Base-by-base conservation (phyloP, 495 filamentous ascomycete genomes). In the Aspergillus nanangensis region DNA sequence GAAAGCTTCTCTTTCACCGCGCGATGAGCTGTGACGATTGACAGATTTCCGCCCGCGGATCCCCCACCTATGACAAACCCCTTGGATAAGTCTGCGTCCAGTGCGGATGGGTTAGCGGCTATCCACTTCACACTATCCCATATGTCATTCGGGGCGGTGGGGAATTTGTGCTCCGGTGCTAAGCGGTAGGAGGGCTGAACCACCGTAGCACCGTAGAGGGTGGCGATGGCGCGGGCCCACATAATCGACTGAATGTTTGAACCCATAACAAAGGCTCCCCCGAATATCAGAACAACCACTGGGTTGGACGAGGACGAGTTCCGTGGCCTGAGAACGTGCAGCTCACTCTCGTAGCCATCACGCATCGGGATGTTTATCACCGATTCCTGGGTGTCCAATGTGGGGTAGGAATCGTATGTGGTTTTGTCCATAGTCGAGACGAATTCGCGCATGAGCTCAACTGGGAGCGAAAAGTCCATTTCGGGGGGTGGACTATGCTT, bases 121-220 rank as follows among this genome's bases (percentile, higher is more conserved):
- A 76, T 62, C 75, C 77, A 77, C 51, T 68, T 59, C 40, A 76
- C 51, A 5, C 66, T 67, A 56, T 78, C 75, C 62, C 66, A 76
- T 34, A 66, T 59, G 53, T 80, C 77, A 13, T 78, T 44, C 8
- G 64, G 47, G 15, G 66, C 55, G 1, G 62, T 58, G 1, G 76
- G 76, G 47, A 74, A 80, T n/a, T 61, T 56, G 43, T 71, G 42
- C 38, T 77, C 73, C 1, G 75, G 74, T 1, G 70, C 69, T 4
- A 74, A 59, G 19, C 73, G 66, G 45, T 80, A 78, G 15, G 47
- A 69, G 42, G 41, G 63, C 55, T 17, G 65, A 44, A 46, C 55
- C 52, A 36, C 71, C 55, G 38, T 72, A 23, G 36, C 62, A 27
- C 41, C 58, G 43, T 50, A 62, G 46, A 42, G 61, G 52, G 34